Base-by-base conservation (phyloP, 2,329 filamentous ascomycete species). In the Gnomoniopsis smithogilvyi region DNA sequence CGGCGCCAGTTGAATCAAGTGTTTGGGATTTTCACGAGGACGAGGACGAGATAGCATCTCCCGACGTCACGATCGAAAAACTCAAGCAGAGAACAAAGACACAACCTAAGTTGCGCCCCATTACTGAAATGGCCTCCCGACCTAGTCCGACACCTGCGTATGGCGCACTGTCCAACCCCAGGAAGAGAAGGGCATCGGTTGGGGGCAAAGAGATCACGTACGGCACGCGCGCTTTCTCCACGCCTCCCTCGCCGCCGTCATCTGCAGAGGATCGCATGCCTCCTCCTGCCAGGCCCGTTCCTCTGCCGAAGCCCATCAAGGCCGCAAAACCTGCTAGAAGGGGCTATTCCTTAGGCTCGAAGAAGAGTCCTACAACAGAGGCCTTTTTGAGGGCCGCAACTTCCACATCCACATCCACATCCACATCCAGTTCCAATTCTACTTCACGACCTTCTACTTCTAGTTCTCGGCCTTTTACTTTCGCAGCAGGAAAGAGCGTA, bases 1-100 rank as follows among this genome's bases (percentile, higher is more conserved):
- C 60, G 26, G 60, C 60, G 8, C 60, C 60, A 33, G 53, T 54
- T 21, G 60, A 62, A 52, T 57, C 60, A 6, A 62, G 60, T 49
- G 51, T 62, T 26, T 62, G 60, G 60, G 60, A 62, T 51, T 62
- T 62, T 7, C 60, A 62, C 19, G 60, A 60, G 14, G 54, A 56
- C 14, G 60, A 60, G 33, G 60, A 62, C 33, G 60, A 62, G 47
- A 62, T 62, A 47, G 55, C 51, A 36, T 60, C 57, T 49, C 60
- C 57, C 19, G 50, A 53, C 6, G 57, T 62, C 55, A 59, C 59
- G 22, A 46, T 59, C 54, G 51, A 55, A 51, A 64, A 54, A 30
- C 54, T 55, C 45, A 58, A 50, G 30, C 58, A 58, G 21, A 61
- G 50, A 22, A 51, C 33, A 41, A 52, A 10, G 22, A 51, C 47